Evolutionary conservation across 768 basidiomycete genomes (phyloP), one percentile per base, ranked within the genome.

Genomic region (Suillus spraguei): DNA sequence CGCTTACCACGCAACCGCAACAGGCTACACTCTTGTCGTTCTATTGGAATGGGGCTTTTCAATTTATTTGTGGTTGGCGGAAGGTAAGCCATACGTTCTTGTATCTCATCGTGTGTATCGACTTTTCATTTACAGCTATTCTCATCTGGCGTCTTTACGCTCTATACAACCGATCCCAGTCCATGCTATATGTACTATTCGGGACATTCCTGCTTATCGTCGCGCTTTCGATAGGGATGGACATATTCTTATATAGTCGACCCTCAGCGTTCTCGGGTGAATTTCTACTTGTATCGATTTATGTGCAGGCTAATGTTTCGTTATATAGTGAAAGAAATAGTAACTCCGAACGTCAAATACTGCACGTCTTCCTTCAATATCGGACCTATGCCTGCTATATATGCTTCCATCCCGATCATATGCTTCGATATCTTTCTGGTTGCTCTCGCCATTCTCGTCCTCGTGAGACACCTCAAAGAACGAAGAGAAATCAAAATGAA

Each of bases 111-210:
- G n/a, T 36, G 7, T 14, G 35, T 24, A 36, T 35, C 54, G 7
- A 38, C 22, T n/a, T 16, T 36, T 3, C 54, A 16, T 22, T 35
- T 13, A 6, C 54, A 55, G 54, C 9, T 7, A 16, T 55, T 36
- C 54, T 55, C 35, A 55, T 55, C n/a, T 55, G 54, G 35, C 54
- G 54, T 3, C 54, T 55, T 22, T 36, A 55, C n/a, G 54, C 54
- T 7, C n/a, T 55, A 36, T 36, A 36, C 28, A 54, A 54, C 14
- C 54, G 9, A 55, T 55, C 54, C 13, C 36, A 14, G 54, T 2
- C 3, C 13, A 7, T 55, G 8, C n/a, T 55, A 2, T 22, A 55
- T 55, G 13, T 36, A 7, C 54, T 55, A 14, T 4, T 36, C 2
- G 54, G 35, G 20, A 14, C 16, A n/a, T 36, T 55, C 35, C 10